Evolutionary conservation across 78 protist species (phyloP), one percentile per base, ranked within the genome.

Genomic region (Dictyostelium capitatum): DNA sequence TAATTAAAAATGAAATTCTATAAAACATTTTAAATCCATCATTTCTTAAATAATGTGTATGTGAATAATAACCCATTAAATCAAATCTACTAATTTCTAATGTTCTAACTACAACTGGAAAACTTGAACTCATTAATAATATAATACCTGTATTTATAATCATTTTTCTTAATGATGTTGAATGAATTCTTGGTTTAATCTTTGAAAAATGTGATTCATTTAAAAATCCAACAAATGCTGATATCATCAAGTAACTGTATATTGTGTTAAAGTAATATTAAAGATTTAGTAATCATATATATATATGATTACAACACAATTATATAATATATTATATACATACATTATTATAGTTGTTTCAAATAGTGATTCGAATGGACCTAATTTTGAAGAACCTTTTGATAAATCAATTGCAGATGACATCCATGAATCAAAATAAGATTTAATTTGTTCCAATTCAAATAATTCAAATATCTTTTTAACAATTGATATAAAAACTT

Each of bases 221-320:
- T 57, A 85, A 85, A 32, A 85, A 75, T 59, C 92, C 92, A 57
- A 75, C 77, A 85, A 85, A 85, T 56, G 92, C 92, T 17, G 92
- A 72, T 56, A 85, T 46, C 92, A 85, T 85, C 11, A 85, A 48
- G 30, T 85, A 83, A 14, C 84, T 79, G 37, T n/a, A n/a, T n/a
- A n/a, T n/a, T 9, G n/a, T n/a, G n/a, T n/a, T n/a, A n/a, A n/a
- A n/a, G n/a, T n/a, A n/a, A n/a, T n/a, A n/a, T n/a, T n/a, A n/a
- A n/a, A n/a, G n/a, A n/a, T n/a, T n/a, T n/a, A n/a, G n/a, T n/a
- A n/a, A n/a, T n/a, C n/a, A n/a, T n/a, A n/a, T n/a, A n/a, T n/a
- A n/a, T n/a, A n/a, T n/a, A n/a, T n/a, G n/a, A n/a, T n/a, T n/a
- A n/a, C n/a, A n/a, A n/a, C n/a, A n/a, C n/a, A n/a, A n/a, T n/a